Base-by-base conservation (phyloP, 495 filamentous ascomycete genomes). In the Mycothermus thermophilus region DNA sequence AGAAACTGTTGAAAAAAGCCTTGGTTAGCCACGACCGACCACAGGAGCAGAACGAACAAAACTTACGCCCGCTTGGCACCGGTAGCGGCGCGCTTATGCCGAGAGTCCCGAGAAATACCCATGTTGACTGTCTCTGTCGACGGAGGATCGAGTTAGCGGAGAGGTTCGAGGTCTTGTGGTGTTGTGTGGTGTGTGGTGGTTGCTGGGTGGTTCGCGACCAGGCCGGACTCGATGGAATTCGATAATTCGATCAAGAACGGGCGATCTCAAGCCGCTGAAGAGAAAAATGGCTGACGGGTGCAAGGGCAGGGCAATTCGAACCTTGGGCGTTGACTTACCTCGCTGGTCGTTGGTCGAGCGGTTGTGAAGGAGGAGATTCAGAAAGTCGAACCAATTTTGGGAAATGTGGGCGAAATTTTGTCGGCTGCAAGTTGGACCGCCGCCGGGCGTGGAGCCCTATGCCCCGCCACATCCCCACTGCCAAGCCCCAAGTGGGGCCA, bases 71-170 rank as follows among this genome's bases (percentile, higher is more conserved):
- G 77, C 80, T 94, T 95, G 51, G 88, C 88, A 71, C 88, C 88
- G 55, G 88, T 85, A 63, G 83, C 83, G 65, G 82, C 81, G 70
- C 88, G 86, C 80, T 96, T 96, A 77, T 96, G 88, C 71, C 88
- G 83, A 55, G 84, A 93, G 69, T 95, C 88, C 65, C 88, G 82
- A 68, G 87, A 93, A 69, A 96, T 95, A 96, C 88, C 88, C 88
- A 96, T 96, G 49, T 63, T 64, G 64, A 51, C 64, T 53, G 51
- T 51, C 40, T 58, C 59, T 66, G 44, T 31, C 19, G 32, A 9
- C 19, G 33, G 30, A 35, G 19, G 25, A 16, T 34, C 32, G 37
- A 38, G 30, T 43, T 38, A 43, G 37, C 32, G n/a, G 19, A 14
- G 2, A 14, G 35, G 30, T 42, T 25, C 11, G 22, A 6, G 6